Conservation (phyloP, 139 green algal genomes). For the Coccomyxa sp. region DNA sequence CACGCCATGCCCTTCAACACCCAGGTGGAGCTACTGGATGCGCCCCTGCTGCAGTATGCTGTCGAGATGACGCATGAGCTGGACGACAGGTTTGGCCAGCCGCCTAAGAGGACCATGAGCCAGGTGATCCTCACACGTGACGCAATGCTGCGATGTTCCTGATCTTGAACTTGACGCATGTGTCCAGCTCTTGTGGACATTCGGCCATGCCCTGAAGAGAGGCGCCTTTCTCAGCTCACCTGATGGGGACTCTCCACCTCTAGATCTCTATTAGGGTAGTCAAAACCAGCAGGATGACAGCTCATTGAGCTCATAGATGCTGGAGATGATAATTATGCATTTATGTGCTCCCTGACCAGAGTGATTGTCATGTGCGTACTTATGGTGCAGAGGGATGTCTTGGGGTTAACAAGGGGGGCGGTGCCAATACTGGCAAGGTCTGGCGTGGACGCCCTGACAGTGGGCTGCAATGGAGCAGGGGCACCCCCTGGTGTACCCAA, state of each 20-base stretch:
- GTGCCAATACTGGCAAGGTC: constrained; percentile 33
- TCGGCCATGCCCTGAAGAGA: no score
- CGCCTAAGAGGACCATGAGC: constrained; percentile 41
- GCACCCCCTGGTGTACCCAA: constrained; percentile 37
- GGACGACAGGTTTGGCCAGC: constrained; percentile 35
- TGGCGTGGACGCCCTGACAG: constrained; percentile 15
- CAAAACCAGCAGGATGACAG: no score
- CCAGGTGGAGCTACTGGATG: constrained; percentile 51
- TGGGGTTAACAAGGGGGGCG: constrained; percentile 47
- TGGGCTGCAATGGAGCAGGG: constrained; percentile 35
- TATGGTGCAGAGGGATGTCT: constrained; percentile 52
- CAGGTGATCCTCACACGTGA: constrained; percentile 19
- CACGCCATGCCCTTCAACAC: constrained; percentile 60
- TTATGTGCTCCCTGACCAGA: not conserved
- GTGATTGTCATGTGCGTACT: not conserved
- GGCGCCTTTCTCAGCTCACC: no score
- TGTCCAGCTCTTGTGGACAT: no score
- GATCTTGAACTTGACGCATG: no score
- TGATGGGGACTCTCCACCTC: no score
- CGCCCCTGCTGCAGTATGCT: constrained; percentile 29
- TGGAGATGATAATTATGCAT: no score
- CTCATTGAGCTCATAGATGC: no score
- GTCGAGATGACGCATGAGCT: constrained; percentile 47
- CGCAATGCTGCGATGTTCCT: not conserved
- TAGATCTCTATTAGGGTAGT: no score